Evolutionary conservation across 1,284 basidiomycete species (phyloP), one percentile per base, ranked within the genome.

Genomic region (Leccinum griseonigrum): DNA sequence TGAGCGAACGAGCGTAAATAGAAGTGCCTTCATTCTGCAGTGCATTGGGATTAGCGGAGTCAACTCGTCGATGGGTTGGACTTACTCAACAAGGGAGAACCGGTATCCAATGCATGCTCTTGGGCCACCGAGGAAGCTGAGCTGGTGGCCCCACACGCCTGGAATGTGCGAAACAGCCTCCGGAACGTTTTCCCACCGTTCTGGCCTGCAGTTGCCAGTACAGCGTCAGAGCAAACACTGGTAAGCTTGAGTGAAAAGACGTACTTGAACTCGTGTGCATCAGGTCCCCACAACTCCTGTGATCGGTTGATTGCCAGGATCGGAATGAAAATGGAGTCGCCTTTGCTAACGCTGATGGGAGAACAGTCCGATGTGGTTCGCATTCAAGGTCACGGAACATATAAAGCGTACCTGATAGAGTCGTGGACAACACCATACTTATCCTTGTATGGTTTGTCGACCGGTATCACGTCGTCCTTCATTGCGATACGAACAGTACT

Each of bases 21-120:
- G 64, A 7, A 87, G 74, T 0, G 81, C 83, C 69, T 87, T 87
- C 34, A 40, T 55, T 28, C 54, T 55, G 14, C 11, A 31, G 10
- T 18, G 5, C 43, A 46, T 46, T 46, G 18, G 10, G 9, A 2
- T 46, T 18, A 46, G 18, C 5, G 18, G 9, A 46, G 10, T 46
- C 43, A 18, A 46, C 10, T 46, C 5, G n/a, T 22, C 43, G 10
- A 46, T 22, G 10, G n/a, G 18, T 22, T 36, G 16, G 10, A 72
- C 78, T 63, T 66, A 86, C 84, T 91, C 88, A 18, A 84, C 77
- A 22, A 91, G 67, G 2, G 88, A 81, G 69, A 92, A 91, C 4
- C 86, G 82, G 70, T 87, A 91, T 0, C 89, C 89, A 52, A 88
- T 88, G 68, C 86, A 88, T 1, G 84, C 79, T 43, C 81, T 80